Conservation (phyloP, 163 green algal genomes). For the Scenedesmus sp. region DNA sequence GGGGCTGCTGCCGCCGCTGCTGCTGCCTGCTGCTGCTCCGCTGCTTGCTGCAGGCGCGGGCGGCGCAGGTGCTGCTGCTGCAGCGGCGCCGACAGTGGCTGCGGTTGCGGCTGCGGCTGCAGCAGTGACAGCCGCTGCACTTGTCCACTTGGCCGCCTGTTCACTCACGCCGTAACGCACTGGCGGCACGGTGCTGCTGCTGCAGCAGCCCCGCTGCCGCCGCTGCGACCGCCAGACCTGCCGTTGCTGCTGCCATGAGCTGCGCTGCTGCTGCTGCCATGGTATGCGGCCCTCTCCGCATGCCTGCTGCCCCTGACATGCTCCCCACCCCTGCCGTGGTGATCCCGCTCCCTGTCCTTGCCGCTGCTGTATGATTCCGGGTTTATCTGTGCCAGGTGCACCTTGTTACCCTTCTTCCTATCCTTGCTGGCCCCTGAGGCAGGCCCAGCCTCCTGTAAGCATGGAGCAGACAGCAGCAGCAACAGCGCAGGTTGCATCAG, state of each 20-base stretch:
- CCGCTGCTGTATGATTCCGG: constrained; percentile 55
- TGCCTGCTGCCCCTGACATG: constrained; percentile 4
- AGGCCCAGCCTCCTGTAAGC: neutral
- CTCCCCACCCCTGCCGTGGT: neutral
- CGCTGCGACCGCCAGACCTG: neutral
- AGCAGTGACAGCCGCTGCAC: constrained; percentile 21
- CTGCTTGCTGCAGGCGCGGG: constrained; percentile 12
- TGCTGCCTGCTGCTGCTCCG: constrained; percentile 19
- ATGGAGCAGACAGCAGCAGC: neutral
- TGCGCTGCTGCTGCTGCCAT: neutral
- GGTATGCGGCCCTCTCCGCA: neutral
- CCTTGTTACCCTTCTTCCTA: constrained; percentile 46
- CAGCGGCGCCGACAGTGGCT: neutral
- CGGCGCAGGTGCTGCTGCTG: constrained; percentile 3
- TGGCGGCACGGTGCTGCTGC: constrained; percentile 3
- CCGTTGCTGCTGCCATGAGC: neutral
- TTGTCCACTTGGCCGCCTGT: constrained; percentile 37
- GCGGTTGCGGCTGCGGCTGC: constrained; percentile 10
- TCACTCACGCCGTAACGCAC: constrained; percentile 20
- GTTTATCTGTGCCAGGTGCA: constrained; percentile 30
- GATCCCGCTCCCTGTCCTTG: constrained; percentile 1
- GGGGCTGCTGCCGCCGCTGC: neutral
- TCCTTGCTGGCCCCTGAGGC: neutral
- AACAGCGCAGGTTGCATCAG: constrained; percentile 17
- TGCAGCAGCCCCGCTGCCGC: neutral